Conservation (phyloP, 2,329 filamentous ascomycete species). For the Acephala macrosclerotiorum region DNA sequence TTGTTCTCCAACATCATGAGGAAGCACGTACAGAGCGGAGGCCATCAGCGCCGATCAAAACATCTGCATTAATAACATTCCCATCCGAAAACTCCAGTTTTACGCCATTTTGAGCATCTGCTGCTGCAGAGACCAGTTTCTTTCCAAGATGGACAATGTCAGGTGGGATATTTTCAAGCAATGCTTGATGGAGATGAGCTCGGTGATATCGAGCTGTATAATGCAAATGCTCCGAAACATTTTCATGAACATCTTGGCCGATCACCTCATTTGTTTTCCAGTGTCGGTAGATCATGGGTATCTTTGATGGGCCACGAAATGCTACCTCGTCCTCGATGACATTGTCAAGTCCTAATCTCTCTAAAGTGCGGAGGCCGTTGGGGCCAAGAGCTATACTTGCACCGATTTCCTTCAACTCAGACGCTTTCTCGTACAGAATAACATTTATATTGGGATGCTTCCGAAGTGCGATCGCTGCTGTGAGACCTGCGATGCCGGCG, state of each 20-base stretch:
- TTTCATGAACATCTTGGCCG: conserved; percentile 43
- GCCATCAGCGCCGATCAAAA: conserved; percentile 48
- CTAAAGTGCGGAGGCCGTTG: conserved; percentile 48
- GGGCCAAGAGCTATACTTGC: conserved; percentile 49
- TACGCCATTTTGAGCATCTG: conserved; percentile 31
- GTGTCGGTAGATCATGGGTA: conserved; percentile 46
- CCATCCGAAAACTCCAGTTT: conserved; percentile 44
- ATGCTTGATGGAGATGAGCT: conserved; percentile 45
- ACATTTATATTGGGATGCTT: conserved; percentile 43
- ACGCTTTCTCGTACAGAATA: conserved; percentile 47
- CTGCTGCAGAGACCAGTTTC: conserved; percentile 34
- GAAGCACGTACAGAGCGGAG: conserved; percentile 44
- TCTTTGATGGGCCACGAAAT: conserved; percentile 42
- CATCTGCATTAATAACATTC: conserved; percentile 38
- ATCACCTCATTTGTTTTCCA: conserved; percentile 49
- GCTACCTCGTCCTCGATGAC: conserved; percentile 44
- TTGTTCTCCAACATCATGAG: not conserved
- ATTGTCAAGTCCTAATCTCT: conserved; percentile 45
- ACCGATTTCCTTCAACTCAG: conserved; percentile 47
- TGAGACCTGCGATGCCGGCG: conserved; percentile 49
- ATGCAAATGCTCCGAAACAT: conserved; percentile 43
- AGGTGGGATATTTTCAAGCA: conserved; percentile 43
- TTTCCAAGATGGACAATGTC: conserved; percentile 45
- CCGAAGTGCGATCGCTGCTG: conserved; percentile 46
- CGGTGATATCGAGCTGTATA: conserved; percentile 47